Base-by-base conservation (phyloP, 768 basidiomycete species). In the Baorangia bicolor region DNA sequence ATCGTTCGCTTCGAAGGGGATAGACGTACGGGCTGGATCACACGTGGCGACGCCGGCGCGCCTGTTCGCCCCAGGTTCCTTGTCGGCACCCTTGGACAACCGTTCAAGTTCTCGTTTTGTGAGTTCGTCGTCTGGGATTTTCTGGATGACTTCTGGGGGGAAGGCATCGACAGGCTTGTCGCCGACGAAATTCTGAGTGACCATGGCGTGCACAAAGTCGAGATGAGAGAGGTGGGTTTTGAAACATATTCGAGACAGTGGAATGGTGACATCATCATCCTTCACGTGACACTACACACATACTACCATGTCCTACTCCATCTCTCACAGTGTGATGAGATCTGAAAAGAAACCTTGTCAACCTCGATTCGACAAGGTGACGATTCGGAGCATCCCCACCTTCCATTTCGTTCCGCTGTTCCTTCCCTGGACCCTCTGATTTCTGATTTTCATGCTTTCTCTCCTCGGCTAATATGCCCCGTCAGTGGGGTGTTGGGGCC, bases 11-110 rank as follows among this genome's bases (percentile, higher is more conserved):
- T n/a, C 11, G n/a, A 30, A 25, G n/a, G 6, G 18, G 2, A 13
- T 23, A 2, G 10, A 39, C 47, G 27, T 52, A 59, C 51, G 20
- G 14, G 51, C 40, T 54, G 71, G 62, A 30, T 69, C 59, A 7
- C 67, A 56, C 2, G 62, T 50, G 39, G 71, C 69, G 16, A 51
- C 68, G 7, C 71, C 69, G 0, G 66, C 67, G 7, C 71, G 63
- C 49, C 45, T 72, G 60, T 65, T 67, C 9, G 64, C 70, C 3
- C 69, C 66, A 7, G 64, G 59, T 8, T 59, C 48, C 50, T 64
- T 56, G 31, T 52, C 37, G 4, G 33, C 38, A 11, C 55, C 55
- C n/a, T 51, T 47, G 11, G 61, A 47, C 31, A 58, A 33, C 13
- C 66, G 61, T n/a, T 60, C 13, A 13, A 39, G 33, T 28, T 71